Conservation (phyloP, 805 yeast species). For the Candida jianshihensis region DNA sequence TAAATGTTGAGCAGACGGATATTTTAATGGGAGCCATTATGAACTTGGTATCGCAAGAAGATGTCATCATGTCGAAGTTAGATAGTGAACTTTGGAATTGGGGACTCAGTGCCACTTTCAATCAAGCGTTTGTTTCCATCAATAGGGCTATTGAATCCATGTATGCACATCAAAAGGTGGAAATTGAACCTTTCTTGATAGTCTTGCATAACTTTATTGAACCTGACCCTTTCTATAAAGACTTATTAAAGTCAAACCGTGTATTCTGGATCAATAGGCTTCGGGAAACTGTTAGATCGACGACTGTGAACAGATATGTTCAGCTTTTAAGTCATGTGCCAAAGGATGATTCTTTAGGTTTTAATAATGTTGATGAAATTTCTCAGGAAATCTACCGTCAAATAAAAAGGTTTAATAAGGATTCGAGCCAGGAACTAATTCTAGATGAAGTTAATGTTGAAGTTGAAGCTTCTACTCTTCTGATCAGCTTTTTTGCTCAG, state of each 20-base stretch:
- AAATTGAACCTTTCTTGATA: slow-evolving; percentile 45
- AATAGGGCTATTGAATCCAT: too few species aligned
- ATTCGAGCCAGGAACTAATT: slow-evolving; percentile 51
- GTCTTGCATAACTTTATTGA: slow-evolving; percentile 46
- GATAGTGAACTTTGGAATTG: too few species aligned
- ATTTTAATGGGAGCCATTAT: slow-evolving; percentile 28
- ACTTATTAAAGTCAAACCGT: slow-evolving; percentile 27
- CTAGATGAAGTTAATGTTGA: slow-evolving; percentile 51
- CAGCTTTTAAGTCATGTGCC: slow-evolving; percentile 46
- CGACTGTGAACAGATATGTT: slow-evolving; percentile 39
- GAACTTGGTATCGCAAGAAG: too few species aligned
- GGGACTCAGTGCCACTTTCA: too few species aligned
- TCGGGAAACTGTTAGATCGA: slow-evolving; percentile 27
- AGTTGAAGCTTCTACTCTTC: slow-evolving; percentile 37
- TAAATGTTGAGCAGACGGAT: slow-evolving; percentile 25
- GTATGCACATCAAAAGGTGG: slow-evolving; percentile 43
- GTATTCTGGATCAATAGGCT: slow-evolving; percentile 36
- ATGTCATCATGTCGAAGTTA: too few species aligned
- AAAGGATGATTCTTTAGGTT: slow-evolving; percentile 43
- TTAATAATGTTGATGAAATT: slow-evolving; percentile 49
- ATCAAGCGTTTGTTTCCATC: too few species aligned
- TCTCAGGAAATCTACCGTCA: slow-evolving; percentile 46
- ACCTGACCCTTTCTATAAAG: slow-evolving; percentile 37
- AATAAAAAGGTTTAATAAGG: too few species aligned
- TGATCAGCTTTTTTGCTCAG: slow-evolving; percentile 45